Base-by-base conservation (phyloP, 1,139 yeast species). In the Trichomonascaceae sp. region DNA sequence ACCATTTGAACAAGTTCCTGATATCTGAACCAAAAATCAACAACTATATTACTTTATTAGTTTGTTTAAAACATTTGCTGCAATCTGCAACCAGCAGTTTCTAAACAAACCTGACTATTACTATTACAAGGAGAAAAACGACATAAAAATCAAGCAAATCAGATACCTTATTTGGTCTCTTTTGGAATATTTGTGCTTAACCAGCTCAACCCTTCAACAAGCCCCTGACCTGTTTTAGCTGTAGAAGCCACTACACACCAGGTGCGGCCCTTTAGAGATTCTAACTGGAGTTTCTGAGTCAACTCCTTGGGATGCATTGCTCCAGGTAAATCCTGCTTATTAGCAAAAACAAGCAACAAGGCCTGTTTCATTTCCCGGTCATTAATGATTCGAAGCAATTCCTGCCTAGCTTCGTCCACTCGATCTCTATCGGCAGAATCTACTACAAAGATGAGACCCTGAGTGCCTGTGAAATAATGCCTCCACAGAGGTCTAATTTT, bases 271-370 rank as follows among this genome's bases (percentile, higher is more conserved):
- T 88, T 83, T 72, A 87, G 84, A 54, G 88, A 82, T 73, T 85
- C 88, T 70, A 87, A 80, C 66, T 91, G 91, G 69, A 87, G 79
- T 71, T 84, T 84, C 73, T 86, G 93, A 63, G 95, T 85, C 66
- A 87, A 83, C 76, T 87, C 95, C 62, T 89, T 89, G 63, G 96
- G 95, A 67, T 85, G 84, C 91, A 87, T 85, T 66, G 95, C 93
- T 64, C 85, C 87, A 71, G 93, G 91, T 78, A 57, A 77, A 72
- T 90, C 97, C 70, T 90, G 96, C 70, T 90, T 90, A 72, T 90
- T 90, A 53, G 96, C 96, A 74, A 89, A 83, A 12, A 90, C 95
- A 57, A 89, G 78, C 65, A 90, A 71, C 58, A 87, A 75, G 58
- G 93, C 90, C 59, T 85, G 84, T 62, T 82, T 81, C 79, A 90